A percentile compares a stretch with the other conserved stretches of the same genome.
phyloP scores from a whole-genome alignment of 495 filamentous ascomycete species.

The Chaetomium fimeti region DNA sequence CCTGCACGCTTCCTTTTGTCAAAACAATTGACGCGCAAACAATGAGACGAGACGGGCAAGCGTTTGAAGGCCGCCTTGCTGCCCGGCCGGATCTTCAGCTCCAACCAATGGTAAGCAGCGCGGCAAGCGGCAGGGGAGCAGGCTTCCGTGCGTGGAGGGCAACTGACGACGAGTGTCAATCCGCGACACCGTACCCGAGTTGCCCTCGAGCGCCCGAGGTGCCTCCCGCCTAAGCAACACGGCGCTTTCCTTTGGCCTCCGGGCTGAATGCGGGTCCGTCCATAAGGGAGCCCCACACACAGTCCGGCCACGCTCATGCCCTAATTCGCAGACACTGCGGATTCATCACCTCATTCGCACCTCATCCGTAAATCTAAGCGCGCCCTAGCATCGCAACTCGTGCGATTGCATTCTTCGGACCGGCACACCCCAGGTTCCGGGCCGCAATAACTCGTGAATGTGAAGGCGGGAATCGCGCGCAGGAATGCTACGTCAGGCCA shows the following conservation, averaged over 20 bases:
- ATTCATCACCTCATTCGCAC: neutral
- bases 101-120: neutral
- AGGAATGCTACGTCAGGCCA: constrained; percentile 4
- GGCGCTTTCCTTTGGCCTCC: constrained; percentile 4
- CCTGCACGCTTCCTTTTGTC: neutral
- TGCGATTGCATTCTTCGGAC: neutral
- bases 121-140: constrained; percentile 7
- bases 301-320: constrained; percentile 1
- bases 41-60: neutral
- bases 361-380: neutral
- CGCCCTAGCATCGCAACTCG: neutral
- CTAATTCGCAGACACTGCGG: neutral
- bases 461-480: neutral
- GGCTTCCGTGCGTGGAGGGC: neutral
- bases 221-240: constrained; percentile 6
- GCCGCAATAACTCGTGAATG: neutral
- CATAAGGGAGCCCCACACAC: neutral
- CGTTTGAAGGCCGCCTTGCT: neutral
- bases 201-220: neutral
- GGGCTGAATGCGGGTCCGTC: constrained; percentile 9
- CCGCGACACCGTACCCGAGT: neutral
- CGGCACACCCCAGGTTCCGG: neutral
- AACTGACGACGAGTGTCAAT: neutral
- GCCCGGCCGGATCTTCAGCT: constrained; percentile 8
- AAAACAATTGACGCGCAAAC: constrained; percentile 2